Evolutionary conservation across 768 basidiomycete species (phyloP).

Genomic region (Leccinum longicurvipes): DNA sequence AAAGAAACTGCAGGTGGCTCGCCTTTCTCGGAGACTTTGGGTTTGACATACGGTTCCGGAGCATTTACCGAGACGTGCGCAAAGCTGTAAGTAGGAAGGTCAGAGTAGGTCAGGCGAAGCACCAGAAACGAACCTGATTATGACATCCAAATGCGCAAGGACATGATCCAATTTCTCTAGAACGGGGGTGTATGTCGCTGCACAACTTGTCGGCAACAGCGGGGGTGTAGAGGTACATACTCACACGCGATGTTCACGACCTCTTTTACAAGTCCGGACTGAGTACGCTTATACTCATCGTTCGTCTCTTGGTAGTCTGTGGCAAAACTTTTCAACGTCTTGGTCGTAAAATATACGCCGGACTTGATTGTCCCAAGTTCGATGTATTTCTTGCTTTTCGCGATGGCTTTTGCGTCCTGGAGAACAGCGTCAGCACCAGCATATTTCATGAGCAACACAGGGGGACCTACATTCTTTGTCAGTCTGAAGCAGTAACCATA

Average conservation of each 20-base stretch:
- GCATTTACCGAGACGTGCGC: constrained; percentile 89
- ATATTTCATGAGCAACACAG: background rate
- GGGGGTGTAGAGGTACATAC: constrained; percentile 18
- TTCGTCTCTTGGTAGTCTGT: constrained; percentile 69
- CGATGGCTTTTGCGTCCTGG: constrained; percentile 77
- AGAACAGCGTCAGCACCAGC: background rate
- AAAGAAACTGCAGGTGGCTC: constrained; percentile 2
- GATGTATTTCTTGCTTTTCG: constrained; percentile 63
- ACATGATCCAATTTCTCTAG: constrained; percentile 80
- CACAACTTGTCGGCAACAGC: background rate
- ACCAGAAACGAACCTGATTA: constrained; percentile 61
- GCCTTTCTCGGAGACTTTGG: constrained; percentile 76
- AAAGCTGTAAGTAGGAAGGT: constrained; percentile 51
- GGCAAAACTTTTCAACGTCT: constrained; percentile 63
- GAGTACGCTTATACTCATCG: constrained; percentile 68
- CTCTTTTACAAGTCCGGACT: constrained; percentile 83
- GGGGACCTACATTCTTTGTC: constrained; percentile 76
- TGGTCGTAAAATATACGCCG: constrained; percentile 88
- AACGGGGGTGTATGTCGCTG: constrained; percentile 90
- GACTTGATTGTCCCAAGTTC: constrained; percentile 84
- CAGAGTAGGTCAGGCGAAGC: background rate
- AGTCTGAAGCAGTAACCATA: constrained; percentile 93
- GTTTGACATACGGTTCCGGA: constrained; percentile 85
- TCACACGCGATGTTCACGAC: constrained; percentile 89
- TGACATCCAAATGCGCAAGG: constrained; percentile 89